phyloP scores from a whole-genome alignment of 495 filamentous ascomycete genomes.

The Wilcoxina mikolae region DNA sequence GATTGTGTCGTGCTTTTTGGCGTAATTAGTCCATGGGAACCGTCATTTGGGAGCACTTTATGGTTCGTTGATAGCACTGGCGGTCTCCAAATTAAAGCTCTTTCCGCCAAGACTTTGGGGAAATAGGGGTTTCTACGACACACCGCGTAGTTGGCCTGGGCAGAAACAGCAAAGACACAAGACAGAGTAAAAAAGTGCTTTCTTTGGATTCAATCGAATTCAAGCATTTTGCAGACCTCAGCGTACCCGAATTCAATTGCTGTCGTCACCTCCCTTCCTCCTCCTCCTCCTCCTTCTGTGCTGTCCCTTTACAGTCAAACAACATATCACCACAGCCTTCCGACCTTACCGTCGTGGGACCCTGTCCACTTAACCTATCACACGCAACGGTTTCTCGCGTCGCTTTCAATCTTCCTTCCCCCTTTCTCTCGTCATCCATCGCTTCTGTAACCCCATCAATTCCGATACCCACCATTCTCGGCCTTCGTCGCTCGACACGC shows the following conservation, averaged over 20 bases:
- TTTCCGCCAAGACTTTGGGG: neutral
- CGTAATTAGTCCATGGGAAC: no score
- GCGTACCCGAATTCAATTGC: neutral
- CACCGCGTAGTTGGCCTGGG: neutral
- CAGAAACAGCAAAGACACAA: neutral
- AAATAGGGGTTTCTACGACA: slow-evolving; percentile 2
- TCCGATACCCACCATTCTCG: neutral
- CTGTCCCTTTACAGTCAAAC: neutral
- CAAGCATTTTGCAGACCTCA: neutral
- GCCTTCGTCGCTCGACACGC: neutral
- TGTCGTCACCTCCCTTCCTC: neutral
- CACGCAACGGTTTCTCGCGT: slow-evolving; percentile 2
- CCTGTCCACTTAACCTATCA: slow-evolving; percentile 1
- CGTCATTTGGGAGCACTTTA: no score
- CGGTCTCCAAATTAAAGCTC: neutral
- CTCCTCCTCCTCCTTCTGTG: neutral
- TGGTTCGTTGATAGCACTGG: no score
- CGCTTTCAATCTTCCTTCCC: neutral
- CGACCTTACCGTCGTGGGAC: neutral
- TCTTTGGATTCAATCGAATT: no score
- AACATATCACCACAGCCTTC: neutral
- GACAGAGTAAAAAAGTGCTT: no score
- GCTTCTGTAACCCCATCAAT: neutral
- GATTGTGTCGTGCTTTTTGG: no score
- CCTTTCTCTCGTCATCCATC: slow-evolving; percentile 5